A percentile compares a stretch with the other conserved stretches of the same genome.
phyloP scores from a whole-genome alignment of 176 grass and related monocot genomes.

The Musa schizocarpa region DNA sequence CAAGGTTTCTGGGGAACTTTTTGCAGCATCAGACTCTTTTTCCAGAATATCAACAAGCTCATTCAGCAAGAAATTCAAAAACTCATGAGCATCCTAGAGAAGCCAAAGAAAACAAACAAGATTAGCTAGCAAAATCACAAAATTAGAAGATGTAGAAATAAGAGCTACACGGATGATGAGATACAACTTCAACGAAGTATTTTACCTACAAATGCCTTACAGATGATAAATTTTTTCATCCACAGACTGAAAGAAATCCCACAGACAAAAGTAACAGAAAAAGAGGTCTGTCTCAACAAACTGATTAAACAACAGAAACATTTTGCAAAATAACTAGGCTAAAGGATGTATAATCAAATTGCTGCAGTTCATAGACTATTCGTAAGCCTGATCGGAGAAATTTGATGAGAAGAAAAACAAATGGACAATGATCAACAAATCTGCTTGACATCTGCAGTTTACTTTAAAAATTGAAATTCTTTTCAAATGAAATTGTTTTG shows the following conservation, averaged over 20 bases:
- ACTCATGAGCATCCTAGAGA: slow-evolving; percentile 23
- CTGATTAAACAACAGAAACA: not conserved
- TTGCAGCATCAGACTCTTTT: slow-evolving; percentile 13
- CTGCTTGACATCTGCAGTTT: too few relatives aligned
- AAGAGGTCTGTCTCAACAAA: not conserved
- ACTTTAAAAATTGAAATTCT: too few relatives aligned
- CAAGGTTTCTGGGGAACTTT: slow-evolving; percentile 1
- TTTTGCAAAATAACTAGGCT: not conserved
- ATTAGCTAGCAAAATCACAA: not conserved
- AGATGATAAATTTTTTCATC: not conserved
- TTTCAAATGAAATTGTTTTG: too few relatives aligned
- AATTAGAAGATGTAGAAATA: not conserved
- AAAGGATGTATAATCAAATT: not conserved
- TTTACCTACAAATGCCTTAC: not conserved
- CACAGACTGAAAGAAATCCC: too few relatives aligned
- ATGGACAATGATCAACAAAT: too few relatives aligned
- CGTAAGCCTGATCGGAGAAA: too few relatives aligned
- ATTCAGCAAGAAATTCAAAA: slow-evolving; percentile 24
- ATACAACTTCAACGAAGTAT: too few relatives aligned
- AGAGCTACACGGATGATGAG: not conserved
- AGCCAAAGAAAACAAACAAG: not conserved
- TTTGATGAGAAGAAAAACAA: too few relatives aligned
- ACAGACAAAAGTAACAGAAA: not conserved
- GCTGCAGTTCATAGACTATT: too few relatives aligned
- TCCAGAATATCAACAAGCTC: slow-evolving; percentile 24